Base-by-base conservation (phyloP, 805 yeast genomes). In the Ogataea trehaloabstinens region DNA sequence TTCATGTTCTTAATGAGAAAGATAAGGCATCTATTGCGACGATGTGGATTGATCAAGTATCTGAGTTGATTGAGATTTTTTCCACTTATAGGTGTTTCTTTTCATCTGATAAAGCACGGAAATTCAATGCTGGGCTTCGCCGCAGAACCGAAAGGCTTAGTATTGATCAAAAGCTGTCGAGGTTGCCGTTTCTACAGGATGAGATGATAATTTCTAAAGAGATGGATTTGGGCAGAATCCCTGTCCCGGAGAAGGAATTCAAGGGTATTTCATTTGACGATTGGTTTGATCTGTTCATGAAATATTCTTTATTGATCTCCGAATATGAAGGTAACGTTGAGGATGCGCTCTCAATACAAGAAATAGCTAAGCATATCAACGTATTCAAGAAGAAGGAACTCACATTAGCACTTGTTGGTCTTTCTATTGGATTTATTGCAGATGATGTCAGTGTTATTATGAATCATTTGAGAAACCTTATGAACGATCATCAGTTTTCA, bases 281-380 rank as follows among this genome's bases (percentile, higher is more conserved):
- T 25, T 93, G 99, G 99, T 88, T 88, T 59, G 79, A 76, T 45
- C 66, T 91, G 5, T 86, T 89, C 52, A 82, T 89, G 76, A 84
- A 82, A 52, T 79, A 84, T 50, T 81, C 95, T 0, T 59, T 91
- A 24, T 71, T 80, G 18, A 71, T 84, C 35, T 80, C 88, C 0
- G 73, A 72, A 44, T 74, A 70, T 53, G 85, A 78, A 41, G 67
- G 70, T 2, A 55, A 55, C 34, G 66, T 70, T 2, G 80, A 78
- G 18, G 82, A 79, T 50, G 91, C 95, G 6, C 62, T 74, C 33
- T 76, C 82, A 31, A 76, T 88, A 4, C 70, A 86, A 27, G 85
- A 83, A 22, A 78, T 82, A 17, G 95, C 95, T 0, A 76, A 73
- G 54, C 80, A 79, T 37, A 85, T 89, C 3, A 85, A 80, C 58